Percentiles rank a stretch among this genome's conserved stretches.
Evolutionary conservation across 768 basidiomycete genomes (phyloP).

Genomic region (Zangia roseola): DNA sequence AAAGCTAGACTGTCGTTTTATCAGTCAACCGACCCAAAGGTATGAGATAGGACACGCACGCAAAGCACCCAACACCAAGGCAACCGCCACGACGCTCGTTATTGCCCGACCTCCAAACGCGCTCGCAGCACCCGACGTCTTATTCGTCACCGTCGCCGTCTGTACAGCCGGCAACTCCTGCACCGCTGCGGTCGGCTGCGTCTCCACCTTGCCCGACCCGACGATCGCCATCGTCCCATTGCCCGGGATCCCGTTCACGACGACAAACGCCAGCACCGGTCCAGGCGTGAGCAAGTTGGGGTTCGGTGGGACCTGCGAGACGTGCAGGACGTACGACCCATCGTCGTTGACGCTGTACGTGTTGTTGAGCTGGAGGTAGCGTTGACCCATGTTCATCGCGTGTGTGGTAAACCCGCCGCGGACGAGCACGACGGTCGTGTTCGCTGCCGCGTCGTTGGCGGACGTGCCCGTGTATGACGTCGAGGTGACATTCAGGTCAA

Average conservation of each 20-base stretch:
- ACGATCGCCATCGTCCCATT: constrained; percentile 75
- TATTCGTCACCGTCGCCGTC: constrained; percentile 23
- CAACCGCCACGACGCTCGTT: background rate
- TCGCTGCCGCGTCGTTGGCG: constrained; percentile 68
- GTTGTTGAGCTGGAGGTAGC: constrained; percentile 77
- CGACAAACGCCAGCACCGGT: constrained; percentile 80
- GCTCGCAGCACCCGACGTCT: background rate
- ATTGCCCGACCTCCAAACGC: background rate
- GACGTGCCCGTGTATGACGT: constrained; percentile 59
- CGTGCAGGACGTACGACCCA: constrained; percentile 75
- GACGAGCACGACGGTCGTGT: constrained; percentile 72
- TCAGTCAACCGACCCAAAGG: background rate
- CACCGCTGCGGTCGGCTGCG: constrained; percentile 52
- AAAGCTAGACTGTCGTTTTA: too few species aligned
- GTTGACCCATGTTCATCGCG: constrained; percentile 87
- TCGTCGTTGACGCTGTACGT: constrained; percentile 82
- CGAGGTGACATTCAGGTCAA: constrained; percentile 70
- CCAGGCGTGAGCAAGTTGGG: constrained; percentile 88
- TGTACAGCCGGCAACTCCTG: constrained; percentile 41
- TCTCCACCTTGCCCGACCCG: constrained; percentile 75
- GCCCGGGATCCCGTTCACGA: constrained; percentile 80
- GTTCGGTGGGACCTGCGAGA: constrained; percentile 80
- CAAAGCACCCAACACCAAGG: background rate
- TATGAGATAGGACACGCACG: background rate
- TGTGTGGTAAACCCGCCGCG: constrained; percentile 88